Evolutionary conservation across 1,284 basidiomycete genomes (phyloP), one percentile per base, ranked within the genome.

Genomic region (Cerrena zonata): DNA sequence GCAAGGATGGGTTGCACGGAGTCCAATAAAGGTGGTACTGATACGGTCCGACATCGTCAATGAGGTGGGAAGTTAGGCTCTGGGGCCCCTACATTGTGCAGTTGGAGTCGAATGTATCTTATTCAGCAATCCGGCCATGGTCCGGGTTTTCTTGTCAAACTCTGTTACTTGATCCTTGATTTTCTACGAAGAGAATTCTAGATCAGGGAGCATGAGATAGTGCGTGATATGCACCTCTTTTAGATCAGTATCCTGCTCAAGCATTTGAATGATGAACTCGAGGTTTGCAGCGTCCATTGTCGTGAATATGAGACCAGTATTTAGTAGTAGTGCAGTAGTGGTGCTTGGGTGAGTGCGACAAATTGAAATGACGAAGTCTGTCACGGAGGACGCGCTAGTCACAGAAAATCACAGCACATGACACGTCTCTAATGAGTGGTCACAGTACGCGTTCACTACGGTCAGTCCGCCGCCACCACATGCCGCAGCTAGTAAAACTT

Each of bases 41-140:
- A 46, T 37, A 51, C 34, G 34, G 50, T 45, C 46, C 41, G 53
- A 42, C 38, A 34, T 21, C 23, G 51, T 23, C 21, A 44, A 11
- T 18, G 41, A n/a, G 44, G 13, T 7, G 13, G 7, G 25, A 45
- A 41, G 49, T n/a, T 10, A 34, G 19, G 51, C 22, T 46, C 25
- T 52, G 47, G 24, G 48, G 15, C 3, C 63, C 76, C 60, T 63
- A 90, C 87, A 72, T 49, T 77, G 72, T 40, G 75, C 69, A 2
- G 71, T 61, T n/a, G 78, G 77, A 2, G 87, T 89, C 3, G 86
- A 87, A 59, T 91, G 87, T 27, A 90, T 81, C 58, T 79, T 85
- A 68, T 85, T 88, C 53, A 90, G 70, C 36, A 80, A 64, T 7
- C 85, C 86, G 18, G 76, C 70, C 69, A 87, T 79, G 2, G 72